Evolutionary conservation across 257 asterid species (phyloP).

Genomic region (Solanum lycopersicoides): DNA sequence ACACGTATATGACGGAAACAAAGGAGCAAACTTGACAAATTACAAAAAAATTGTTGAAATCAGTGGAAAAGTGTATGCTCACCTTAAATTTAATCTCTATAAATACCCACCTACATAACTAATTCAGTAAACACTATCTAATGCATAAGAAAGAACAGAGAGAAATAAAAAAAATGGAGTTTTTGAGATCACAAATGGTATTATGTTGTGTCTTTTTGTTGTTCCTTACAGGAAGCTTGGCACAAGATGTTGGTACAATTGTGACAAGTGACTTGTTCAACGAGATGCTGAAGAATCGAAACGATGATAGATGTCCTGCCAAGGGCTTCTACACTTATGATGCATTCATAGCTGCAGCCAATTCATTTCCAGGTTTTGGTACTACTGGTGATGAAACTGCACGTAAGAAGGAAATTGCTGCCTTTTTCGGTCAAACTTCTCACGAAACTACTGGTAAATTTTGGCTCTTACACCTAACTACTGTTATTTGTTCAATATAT

Average conservation of each 20-base stretch:
- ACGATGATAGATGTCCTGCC: constrained; percentile 11
- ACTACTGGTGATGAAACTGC: constrained; percentile 15
- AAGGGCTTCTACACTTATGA: constrained; percentile 18
- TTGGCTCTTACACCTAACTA: no score
- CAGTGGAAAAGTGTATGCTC: not conserved
- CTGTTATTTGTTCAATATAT: no score
- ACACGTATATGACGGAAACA: not conserved
- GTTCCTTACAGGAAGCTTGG: not conserved
- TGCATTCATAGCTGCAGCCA: constrained; percentile 21
- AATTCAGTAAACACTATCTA: not conserved
- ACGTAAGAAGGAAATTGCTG: constrained; percentile 17
- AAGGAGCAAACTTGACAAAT: not conserved
- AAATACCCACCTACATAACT: not conserved
- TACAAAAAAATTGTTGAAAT: not conserved
- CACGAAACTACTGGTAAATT: constrained; percentile 21
- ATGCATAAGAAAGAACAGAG: not conserved
- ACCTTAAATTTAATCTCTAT: not conserved
- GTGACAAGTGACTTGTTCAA: not conserved
- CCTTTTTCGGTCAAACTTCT: constrained; percentile 25
- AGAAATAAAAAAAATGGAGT: not conserved
- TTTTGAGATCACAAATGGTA: not conserved
- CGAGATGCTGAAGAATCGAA: constrained; percentile 9
- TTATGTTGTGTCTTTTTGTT: not conserved
- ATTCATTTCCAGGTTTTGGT: constrained; percentile 18
- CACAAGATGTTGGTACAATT: not conserved